Conservation (phyloP, 805 yeast species). For the Saccharomyces mikatae region DNA sequence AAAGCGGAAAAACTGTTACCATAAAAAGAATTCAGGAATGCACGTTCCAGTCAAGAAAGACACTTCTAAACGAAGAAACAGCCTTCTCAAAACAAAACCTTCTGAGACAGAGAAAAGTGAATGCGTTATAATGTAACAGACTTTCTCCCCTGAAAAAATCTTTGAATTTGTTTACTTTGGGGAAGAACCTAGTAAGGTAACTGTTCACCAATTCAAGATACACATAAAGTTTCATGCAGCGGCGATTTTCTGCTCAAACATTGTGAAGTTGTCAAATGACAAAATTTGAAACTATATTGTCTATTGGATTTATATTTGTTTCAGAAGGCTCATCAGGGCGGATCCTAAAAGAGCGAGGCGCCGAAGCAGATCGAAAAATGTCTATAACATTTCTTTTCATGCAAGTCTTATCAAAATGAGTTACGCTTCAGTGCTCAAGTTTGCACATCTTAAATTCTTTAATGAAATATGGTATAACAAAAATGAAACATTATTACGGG, state of each 20-base stretch:
- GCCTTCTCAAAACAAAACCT: background rate
- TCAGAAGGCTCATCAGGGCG: background rate
- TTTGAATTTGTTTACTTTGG: too few relatives aligned
- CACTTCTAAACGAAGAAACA: constrained; percentile 1
- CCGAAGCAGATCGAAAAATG: background rate
- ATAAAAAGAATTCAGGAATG: constrained; percentile 4
- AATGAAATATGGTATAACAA: background rate
- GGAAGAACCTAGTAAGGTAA: too few relatives aligned
- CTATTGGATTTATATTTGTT: background rate
- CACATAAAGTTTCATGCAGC: too few relatives aligned
- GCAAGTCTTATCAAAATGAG: background rate
- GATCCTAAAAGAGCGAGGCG: background rate
- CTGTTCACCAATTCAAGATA: too few relatives aligned
- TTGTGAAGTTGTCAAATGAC: background rate
- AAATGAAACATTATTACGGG: background rate
- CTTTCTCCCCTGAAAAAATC: too few relatives aligned
- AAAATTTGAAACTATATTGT: background rate
- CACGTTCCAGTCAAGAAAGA: constrained; percentile 3
- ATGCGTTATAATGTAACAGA: constrained; percentile 8
- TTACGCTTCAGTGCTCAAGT: background rate
- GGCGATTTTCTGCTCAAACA: background rate
- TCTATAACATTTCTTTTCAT: background rate
- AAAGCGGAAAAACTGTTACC: constrained; percentile 23
- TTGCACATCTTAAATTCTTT: background rate
- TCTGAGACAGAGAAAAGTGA: constrained; percentile 6